Conservation (phyloP, 108 stramenopile species). For the Conticribra weissflogii region DNA sequence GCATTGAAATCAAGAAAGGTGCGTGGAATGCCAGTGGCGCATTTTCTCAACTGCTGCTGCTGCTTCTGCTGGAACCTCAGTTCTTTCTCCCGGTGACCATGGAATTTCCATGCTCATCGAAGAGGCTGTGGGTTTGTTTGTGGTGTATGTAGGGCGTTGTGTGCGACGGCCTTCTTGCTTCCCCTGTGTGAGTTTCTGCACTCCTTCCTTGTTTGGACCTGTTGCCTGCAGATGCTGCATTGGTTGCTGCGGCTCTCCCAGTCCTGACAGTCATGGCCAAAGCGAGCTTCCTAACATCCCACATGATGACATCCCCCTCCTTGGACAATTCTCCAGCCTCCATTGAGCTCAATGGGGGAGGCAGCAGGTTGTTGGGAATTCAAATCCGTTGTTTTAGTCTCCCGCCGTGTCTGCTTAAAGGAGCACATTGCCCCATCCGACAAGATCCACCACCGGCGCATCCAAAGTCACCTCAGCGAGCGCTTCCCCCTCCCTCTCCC, state of each 20-base stretch:
- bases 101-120: slow-evolving; percentile 31
- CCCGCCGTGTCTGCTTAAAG: neutral
- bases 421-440: neutral
- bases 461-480: no score
- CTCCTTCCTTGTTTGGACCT: neutral
- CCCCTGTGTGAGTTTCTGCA: neutral
- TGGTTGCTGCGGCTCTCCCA: no score
- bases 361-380: slow-evolving; percentile 32
- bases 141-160: slow-evolving; percentile 4
- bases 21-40: no score
- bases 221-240: neutral
- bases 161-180: neutral
- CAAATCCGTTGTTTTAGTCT: slow-evolving; percentile 11
- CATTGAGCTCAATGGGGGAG: neutral
- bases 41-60: no score
- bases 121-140: slow-evolving; percentile 31
- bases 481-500: slow-evolving; percentile 28
- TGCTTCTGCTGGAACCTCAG: no score
- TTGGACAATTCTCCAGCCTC: neutral
- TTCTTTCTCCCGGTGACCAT: no score
- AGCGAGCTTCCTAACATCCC: neutral
- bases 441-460: no score
- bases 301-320: slow-evolving; percentile 5
- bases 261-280: neutral
- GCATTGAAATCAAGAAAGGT: no score